Percentiles rank a stretch among this genome's conserved stretches.
phyloP scores from a whole-genome alignment of 2,329 filamentous ascomycete genomes.

The Ceratocystis diversiconidia region DNA sequence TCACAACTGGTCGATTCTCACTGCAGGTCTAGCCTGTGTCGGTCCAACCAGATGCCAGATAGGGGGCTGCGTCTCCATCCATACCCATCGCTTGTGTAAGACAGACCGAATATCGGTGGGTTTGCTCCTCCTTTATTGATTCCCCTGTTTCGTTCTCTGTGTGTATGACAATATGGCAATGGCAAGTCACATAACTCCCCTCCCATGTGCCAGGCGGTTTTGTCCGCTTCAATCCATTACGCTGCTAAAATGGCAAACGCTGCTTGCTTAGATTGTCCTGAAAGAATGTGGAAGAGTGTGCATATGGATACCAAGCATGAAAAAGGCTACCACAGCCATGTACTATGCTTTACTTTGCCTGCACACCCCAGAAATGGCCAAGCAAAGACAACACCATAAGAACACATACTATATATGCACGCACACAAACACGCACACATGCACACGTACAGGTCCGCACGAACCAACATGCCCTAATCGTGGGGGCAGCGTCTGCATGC shows the following conservation, averaged over 20 bases:
- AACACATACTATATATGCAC: neutral
- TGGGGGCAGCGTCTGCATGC: neutral
- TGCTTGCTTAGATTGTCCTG: no score
- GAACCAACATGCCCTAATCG: neutral
- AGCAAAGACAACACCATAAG: neutral
- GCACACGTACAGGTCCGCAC: neutral
- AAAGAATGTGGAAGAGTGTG: neutral
- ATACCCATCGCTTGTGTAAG: neutral
- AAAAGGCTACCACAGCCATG: neutral
- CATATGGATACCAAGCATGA: neutral
- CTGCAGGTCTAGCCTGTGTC: neutral
- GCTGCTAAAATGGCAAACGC: no score
- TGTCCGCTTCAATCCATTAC: no score
- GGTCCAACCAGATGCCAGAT: neutral
- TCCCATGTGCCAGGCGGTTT: no score
- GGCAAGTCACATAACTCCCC: no score
- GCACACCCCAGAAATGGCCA: no score
- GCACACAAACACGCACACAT: neutral
- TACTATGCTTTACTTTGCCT: no score
- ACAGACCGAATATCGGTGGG: neutral
- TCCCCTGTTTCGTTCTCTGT: no score
- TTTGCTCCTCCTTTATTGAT: no score
- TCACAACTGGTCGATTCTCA: no score
- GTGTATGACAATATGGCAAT: no score
- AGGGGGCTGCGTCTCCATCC: neutral